A percentile compares a stretch with the other conserved stretches of the same genome.
Evolutionary conservation across 805 yeast species (phyloP).

Genomic region (Ogataea henricii): DNA sequence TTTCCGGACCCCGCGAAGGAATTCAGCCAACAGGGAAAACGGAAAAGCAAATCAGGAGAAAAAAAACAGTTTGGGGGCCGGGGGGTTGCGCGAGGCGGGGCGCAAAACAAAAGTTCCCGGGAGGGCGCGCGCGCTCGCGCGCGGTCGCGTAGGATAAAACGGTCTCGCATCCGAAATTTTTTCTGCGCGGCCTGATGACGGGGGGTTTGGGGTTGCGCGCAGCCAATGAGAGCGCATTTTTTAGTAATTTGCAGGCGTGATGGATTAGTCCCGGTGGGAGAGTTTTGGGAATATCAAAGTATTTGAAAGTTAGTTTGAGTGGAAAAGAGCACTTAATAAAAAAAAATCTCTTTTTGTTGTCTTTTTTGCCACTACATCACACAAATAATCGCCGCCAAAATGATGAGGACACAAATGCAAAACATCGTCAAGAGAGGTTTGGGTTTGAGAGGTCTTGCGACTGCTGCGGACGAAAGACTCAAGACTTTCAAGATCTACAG

Average conservation of each 20-base stretch:
- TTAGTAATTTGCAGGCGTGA: conserved; percentile 10
- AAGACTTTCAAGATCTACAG: conserved; percentile 93
- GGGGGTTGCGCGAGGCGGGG: too few species aligned
- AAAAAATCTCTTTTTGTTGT: background rate
- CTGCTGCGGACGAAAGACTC: conserved; percentile 59
- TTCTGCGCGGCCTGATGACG: conserved; percentile 2
- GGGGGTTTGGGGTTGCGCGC: conserved; percentile 1
- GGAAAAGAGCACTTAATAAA: too few species aligned
- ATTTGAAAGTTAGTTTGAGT: too few species aligned
- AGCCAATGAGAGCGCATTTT: conserved; percentile 12
- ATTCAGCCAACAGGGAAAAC: conserved; percentile 2
- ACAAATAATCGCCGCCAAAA: background rate
- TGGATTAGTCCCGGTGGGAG: background rate
- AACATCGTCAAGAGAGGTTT: conserved; percentile 12
- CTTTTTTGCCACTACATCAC: background rate
- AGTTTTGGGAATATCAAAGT: too few species aligned
- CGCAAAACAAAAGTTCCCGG: too few species aligned
- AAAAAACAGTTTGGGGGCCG: background rate
- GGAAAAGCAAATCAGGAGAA: conserved; percentile 1
- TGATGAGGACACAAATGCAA: conserved; percentile 18
- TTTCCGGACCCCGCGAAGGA: conserved; percentile 6
- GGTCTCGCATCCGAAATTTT: conserved; percentile 12
- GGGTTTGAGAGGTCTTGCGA: conserved; percentile 42
- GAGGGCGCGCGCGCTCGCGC: background rate
- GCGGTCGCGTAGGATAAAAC: conserved; percentile 9